Base-by-base conservation (phyloP, 164 flowering plant species). In the Hamamelis virginiana region DNA sequence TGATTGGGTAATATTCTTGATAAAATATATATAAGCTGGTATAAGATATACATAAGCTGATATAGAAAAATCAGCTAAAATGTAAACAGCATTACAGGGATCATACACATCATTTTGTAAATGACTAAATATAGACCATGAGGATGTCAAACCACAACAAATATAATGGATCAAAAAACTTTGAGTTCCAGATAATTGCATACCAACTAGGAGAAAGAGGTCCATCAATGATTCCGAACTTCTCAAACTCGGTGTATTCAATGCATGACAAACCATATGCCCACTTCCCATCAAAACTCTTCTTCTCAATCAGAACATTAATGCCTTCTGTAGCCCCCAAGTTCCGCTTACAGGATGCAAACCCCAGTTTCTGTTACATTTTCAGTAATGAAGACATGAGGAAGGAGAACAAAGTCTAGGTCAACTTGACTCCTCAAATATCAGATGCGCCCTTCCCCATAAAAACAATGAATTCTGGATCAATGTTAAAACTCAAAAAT, bases 161-260 rank as follows among this genome's bases (percentile, higher is more conserved):
- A 21, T 16, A 48, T 19, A 26, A 64, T 45, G n/a, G 53, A 46
- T 4, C 9, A 9, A 8, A 26, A 59, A 22, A 46, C 9, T 43
- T n/a, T 44, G 62, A 25, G 23, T 28, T 21, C 1, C 10, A 62
- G 18, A 18, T 25, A 25, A 65, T 25, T 43, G 47, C 63, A 55
- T 85, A 94, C 97, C 97, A 77, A 70, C 67, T 64, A 64, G 75
- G 57, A 69, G 86, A 75, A 76, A 55, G 45, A 64, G 84, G 74
- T 48, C 78, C 81, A 50, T 75, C 76, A 15, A 76, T 65, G 66
- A 91, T 85, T 43, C 96, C 96, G 78, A 80, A 89, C 76, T 89
- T 95, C 58, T 91, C 93, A 75, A 95, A 92, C 74, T 95, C 98
- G 8, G 98, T 95, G 81, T 95, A 95, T 60, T 95, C 98, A 69